Evolutionary conservation across 768 basidiomycete species (phyloP).

Genomic region (Mycena filopes): DNA sequence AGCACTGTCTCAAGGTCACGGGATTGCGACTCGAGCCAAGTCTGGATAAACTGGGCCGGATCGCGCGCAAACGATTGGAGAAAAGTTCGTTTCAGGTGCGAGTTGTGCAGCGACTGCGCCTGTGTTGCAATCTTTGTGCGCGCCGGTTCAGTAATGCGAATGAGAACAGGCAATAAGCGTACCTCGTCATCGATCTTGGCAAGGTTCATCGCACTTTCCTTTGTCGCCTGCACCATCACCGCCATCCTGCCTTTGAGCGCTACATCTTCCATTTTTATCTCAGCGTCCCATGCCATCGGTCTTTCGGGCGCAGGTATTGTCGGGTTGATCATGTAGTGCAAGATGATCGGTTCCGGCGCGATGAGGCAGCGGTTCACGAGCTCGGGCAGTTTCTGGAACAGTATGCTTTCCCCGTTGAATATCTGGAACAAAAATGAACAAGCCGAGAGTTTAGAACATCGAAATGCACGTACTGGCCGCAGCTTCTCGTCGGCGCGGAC

Average conservation of each 20-base stretch:
- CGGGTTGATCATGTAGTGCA: slow-evolving; percentile 82
- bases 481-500: slow-evolving; percentile 78
- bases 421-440: slow-evolving; percentile 56
- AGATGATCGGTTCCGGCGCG: slow-evolving; percentile 81
- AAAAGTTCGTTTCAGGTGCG: slow-evolving; percentile 89
- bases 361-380: slow-evolving; percentile 82
- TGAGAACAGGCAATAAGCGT: slow-evolving; percentile 9
- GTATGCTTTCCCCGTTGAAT: slow-evolving; percentile 74
- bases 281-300: slow-evolving; percentile 86
- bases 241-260: slow-evolving; percentile 78
- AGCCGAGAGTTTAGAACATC: neutral
- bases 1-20: slow-evolving; percentile 89
- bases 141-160: neutral
- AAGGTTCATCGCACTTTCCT: slow-evolving; percentile 76
- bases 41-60: slow-evolving; percentile 85
- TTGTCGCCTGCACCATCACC: slow-evolving; percentile 73
- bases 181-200: slow-evolving; percentile 91
- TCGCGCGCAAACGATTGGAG: slow-evolving; percentile 83
- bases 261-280: slow-evolving; percentile 88
- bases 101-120: slow-evolving; percentile 87
- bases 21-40: slow-evolving; percentile 92
- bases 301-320: slow-evolving; percentile 70
- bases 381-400: slow-evolving; percentile 87
- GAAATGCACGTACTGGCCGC: slow-evolving; percentile 58
- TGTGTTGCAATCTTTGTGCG: slow-evolving; percentile 75